These are phyloP conservation scores for Babesia ovata DNA, from an alignment of 169 alveolate genomes.

Conservation along the genomic window DNA sequence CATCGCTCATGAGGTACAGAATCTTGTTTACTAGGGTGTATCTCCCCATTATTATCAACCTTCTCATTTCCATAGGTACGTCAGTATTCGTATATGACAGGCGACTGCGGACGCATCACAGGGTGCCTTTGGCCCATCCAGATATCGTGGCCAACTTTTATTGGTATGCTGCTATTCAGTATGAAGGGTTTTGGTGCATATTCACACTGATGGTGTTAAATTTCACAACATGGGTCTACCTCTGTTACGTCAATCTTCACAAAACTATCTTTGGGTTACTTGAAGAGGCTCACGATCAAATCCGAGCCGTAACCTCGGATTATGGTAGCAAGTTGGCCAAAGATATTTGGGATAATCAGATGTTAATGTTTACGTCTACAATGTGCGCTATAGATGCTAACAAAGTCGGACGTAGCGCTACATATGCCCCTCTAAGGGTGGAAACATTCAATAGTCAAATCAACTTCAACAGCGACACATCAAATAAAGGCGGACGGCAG, in stretches of 20 bases:
- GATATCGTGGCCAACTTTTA: constrained; percentile 40
- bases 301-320: constrained; percentile 12
- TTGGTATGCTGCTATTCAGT: constrained; percentile 69
- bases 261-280: constrained; percentile 31
- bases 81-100: constrained; percentile 46
- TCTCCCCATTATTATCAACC: constrained; percentile 40
- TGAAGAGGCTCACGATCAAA: constrained; percentile 27
- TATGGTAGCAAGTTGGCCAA: constrained; percentile 44
- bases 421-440: constrained; percentile 15
- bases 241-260: constrained; percentile 34
- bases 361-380: constrained; percentile 43
- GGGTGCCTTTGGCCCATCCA: constrained; percentile 68
- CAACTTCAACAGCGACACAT: constrained; percentile 4
- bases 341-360: constrained; percentile 55
- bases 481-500: constrained; percentile 18
- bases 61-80: constrained; percentile 25
- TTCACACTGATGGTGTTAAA: constrained; percentile 36
- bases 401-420: neutral
- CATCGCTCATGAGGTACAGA: constrained; percentile 14
- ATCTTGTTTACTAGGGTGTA: constrained; percentile 33
- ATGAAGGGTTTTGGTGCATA: constrained; percentile 68
- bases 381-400: constrained; percentile 24
- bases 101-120: constrained; percentile 42
- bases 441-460: constrained; percentile 52
- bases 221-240: constrained; percentile 44